Conservation (phyloP, 2,329 filamentous ascomycete species). For the Sarocladium brachiariae region DNA sequence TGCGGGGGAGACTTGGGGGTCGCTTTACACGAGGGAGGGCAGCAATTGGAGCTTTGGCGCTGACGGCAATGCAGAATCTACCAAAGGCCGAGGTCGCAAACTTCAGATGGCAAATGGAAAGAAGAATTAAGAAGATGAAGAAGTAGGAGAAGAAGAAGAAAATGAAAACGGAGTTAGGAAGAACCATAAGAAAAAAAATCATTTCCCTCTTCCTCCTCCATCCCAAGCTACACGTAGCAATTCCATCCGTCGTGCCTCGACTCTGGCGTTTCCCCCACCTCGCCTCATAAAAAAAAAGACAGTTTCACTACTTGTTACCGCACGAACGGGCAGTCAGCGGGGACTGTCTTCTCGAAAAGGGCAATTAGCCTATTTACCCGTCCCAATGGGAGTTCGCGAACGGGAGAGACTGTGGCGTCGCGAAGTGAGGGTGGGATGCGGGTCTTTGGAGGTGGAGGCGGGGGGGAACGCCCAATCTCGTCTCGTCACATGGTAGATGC, state of each 20-base stretch:
- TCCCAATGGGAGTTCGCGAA: constrained; percentile 5
- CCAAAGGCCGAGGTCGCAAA: too few relatives aligned
- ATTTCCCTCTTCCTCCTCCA: background rate
- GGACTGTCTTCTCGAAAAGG: background rate
- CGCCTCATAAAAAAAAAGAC: too few relatives aligned
- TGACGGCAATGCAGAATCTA: too few relatives aligned
- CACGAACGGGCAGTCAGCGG: constrained; percentile 6
- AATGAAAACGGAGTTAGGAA: background rate
- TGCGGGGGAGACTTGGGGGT: background rate
- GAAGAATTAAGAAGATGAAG: background rate
- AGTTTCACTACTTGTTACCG: background rate
- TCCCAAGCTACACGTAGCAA: background rate
- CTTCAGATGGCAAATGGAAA: background rate
- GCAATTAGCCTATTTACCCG: constrained; percentile 9
- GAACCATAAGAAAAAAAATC: background rate
- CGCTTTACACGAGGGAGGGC: too few relatives aligned
- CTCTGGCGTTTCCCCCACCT: too few relatives aligned
- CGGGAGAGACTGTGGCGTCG: background rate
- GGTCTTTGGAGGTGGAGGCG: background rate
- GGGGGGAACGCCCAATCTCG: too few relatives aligned
- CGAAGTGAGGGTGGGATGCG: background rate
- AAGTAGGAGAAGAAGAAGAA: background rate
- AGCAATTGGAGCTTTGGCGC: too few relatives aligned
- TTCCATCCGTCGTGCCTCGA: too few relatives aligned
- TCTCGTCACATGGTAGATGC: too few relatives aligned